These are phyloP conservation scores for Hippophae gyantsensis DNA, from an alignment of 306 rosid species.

Conservation along the genomic window DNA sequence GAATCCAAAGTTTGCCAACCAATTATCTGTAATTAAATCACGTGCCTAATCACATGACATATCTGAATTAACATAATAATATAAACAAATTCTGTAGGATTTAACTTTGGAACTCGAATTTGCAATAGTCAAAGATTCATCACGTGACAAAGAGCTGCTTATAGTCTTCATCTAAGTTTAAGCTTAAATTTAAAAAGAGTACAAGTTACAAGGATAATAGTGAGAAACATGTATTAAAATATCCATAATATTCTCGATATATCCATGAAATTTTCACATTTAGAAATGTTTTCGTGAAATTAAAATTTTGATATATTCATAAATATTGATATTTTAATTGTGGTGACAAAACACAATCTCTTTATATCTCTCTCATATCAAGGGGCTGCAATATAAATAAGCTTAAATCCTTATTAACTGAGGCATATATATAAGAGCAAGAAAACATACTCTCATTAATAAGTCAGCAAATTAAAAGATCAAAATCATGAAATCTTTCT, in stretches of 20 bases:
- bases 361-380: neutral
- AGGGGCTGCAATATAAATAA: constrained; percentile 18
- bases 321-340: no score
- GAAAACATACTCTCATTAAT: constrained; percentile 28
- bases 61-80: constrained; percentile 16
- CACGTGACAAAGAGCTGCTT: constrained; percentile 53
- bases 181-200: neutral
- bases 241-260: neutral
- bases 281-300: no score
- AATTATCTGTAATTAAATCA: constrained; percentile 32
- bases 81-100: constrained; percentile 19
- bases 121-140: constrained; percentile 51
- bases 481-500: constrained; percentile 48
- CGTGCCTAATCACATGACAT: constrained; percentile 60
- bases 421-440: constrained; percentile 30
- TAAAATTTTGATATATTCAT: no score
- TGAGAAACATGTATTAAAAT: constrained; percentile 6
- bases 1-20: constrained; percentile 72
- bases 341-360: no score
- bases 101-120: constrained; percentile 68
- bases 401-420: constrained; percentile 21
- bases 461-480: constrained; percentile 14
- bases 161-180: constrained; percentile 5
- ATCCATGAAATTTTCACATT: no score
- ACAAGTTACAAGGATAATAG: constrained; percentile 19